Conservation (phyloP, 495 filamentous ascomycete species). For the Aspergillus affinis region DNA sequence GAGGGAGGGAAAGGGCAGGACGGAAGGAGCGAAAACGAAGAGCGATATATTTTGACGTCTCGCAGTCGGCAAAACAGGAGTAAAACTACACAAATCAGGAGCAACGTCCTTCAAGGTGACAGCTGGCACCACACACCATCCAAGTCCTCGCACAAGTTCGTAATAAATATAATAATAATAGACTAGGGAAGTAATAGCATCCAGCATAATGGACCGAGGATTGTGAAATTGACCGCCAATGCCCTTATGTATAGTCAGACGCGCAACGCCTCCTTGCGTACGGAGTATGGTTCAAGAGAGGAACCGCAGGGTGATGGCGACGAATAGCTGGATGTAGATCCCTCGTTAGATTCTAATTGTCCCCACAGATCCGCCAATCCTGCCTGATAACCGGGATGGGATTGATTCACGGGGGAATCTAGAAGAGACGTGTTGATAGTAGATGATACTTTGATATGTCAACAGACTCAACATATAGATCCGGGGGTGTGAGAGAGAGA, state of each 20-base stretch:
- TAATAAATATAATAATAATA: too few relatives aligned
- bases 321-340: neutral
- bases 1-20: neutral
- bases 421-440: too few relatives aligned
- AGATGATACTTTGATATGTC: too few relatives aligned
- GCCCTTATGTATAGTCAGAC: neutral
- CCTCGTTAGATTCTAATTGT: neutral
- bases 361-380: constrained; percentile 55
- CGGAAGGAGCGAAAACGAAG: too few relatives aligned
- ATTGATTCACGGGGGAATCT: too few relatives aligned
- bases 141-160: neutral
- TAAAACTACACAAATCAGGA: neutral
- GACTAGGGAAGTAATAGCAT: too few relatives aligned
- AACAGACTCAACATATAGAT: too few relatives aligned
- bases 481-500: too few relatives aligned
- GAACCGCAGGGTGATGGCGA: neutral
- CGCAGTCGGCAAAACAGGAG: neutral
- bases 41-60: neutral
- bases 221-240: neutral
- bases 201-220: neutral
- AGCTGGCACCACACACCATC: neutral
- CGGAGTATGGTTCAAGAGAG: too few relatives aligned
- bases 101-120: neutral
- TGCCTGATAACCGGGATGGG: constrained; percentile 49
- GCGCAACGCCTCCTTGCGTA: neutral